Evolutionary conservation across 2,329 filamentous ascomycete genomes (phyloP), one percentile per base, ranked within the genome.

Genomic region (Alternaria novae-zelandiae): DNA sequence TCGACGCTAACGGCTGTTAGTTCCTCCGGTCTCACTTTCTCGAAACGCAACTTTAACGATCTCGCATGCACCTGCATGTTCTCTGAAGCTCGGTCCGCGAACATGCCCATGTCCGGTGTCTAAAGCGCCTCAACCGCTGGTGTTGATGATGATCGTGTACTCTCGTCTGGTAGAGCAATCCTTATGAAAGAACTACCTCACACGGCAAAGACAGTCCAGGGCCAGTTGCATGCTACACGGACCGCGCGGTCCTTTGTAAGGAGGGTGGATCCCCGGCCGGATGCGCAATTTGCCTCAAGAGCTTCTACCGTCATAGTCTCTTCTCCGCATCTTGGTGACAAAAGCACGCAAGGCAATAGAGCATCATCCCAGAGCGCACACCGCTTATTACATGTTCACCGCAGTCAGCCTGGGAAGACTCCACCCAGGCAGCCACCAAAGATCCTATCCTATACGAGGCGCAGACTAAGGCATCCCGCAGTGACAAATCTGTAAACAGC

Each of bases 1-100:
- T 54, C 59, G 57, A 57, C 69, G 70, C 72, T 73, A 70, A 64
- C 56, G 51, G 67, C 51, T 61, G 13, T 60, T 44, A 63, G 64
- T 46, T 47, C 45, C 46, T 51, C 32, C 57, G 53, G 41, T 53
- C 57, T 61, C 56, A 58, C 32, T 57, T 53, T 64, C 60, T 67
- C 58, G 60, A 69, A 68, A 68, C 71, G 58, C 41, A 49, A 63
- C 32, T 59, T 57, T 58, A 55, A 51, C 57, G 55, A 45, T 64
- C 57, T 63, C 58, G 59, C 61, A 25, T 69, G 30, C 49, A 55
- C 53, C 55, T 64, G 41, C 28, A 47, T 44, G 55, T 32, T 15
- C 26, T 51, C 56, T 41, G 50, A 59, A 56, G 54, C 59, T 64
- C 56, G 17, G 57, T 32, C 56, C 11, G 28, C 23, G 17, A 20